A percentile compares a stretch with the other conserved stretches of the same genome.
phyloP scores from a whole-genome alignment of 805 yeast species.

The Spencermartinsiella europaea region DNA sequence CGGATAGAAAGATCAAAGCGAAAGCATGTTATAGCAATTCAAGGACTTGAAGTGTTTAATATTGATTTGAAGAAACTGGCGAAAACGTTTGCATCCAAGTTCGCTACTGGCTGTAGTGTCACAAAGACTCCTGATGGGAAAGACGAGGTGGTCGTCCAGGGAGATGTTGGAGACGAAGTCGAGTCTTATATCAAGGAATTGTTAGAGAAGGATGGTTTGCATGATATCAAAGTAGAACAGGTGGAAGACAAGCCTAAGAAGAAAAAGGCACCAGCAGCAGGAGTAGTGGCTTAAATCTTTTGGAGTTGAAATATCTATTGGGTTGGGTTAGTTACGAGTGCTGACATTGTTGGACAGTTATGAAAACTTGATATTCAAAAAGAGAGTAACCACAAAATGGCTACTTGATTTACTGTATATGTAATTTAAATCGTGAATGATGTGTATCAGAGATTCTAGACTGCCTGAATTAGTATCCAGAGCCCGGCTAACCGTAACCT shows the following conservation, averaged over 20 bases:
- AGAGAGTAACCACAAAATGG: too few species aligned
- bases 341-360: too few species aligned
- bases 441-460: too few species aligned
- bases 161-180: conserved; percentile 91
- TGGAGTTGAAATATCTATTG: too few species aligned
- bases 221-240: conserved; percentile 83
- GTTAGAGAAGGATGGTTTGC: conserved; percentile 74
- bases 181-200: conserved; percentile 66
- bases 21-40: conserved; percentile 78
- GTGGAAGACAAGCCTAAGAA: conserved; percentile 77
- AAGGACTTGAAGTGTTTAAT: conserved; percentile 84
- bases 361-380: too few species aligned
- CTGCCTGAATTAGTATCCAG: too few species aligned
- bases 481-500: too few species aligned
- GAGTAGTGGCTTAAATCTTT: conserved; percentile 1
- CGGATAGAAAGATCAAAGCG: conserved; percentile 86
- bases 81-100: conserved; percentile 86
- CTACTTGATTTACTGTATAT: too few species aligned
- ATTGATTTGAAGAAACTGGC: conserved; percentile 87
- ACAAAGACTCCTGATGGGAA: conserved; percentile 85
- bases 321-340: too few species aligned
- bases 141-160: conserved; percentile 89
- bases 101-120: conserved; percentile 94
- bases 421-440: too few species aligned
- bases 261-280: conserved; percentile 35